Evolutionary conservation across 2,329 filamentous ascomycete species (phyloP), one percentile per base, ranked within the genome.

Genomic region (Epichloe baconii): DNA sequence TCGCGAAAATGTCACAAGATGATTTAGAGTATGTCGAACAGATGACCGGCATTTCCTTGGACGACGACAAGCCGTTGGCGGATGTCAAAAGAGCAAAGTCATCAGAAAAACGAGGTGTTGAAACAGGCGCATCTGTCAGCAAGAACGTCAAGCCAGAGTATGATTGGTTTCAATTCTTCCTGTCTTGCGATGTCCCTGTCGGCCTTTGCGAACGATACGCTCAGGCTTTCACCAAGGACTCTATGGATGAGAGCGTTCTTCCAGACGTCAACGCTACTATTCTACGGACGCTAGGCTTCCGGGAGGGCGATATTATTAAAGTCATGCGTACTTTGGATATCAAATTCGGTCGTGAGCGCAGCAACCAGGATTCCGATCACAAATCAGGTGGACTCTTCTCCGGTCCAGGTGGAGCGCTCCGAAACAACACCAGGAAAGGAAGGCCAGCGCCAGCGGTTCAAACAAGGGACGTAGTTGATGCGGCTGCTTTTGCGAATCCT

Each of bases 161-260:
- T 65, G 93, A 98, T 66, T 98, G 93, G 93, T 98, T 98, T 62
- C 89, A 96, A 64, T 97, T 98, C 71, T 98, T 98, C 75, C 72
- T 98, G 41, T 82, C 83, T 56, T 94, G 89, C 65, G 91, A 95
- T 45, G 88, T 97, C 59, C 85, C 89, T 44, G 87, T 91, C 47
- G 88, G 94, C 53, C 83, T 95, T 44, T 98, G 93, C 67, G 91
- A 97, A 68, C 80, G 93, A 50, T 98, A 98, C 63, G 84, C 90
- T 1, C 86, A 89, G 62, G 88, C 88, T 2, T 98, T 98, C 63
- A 68, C 80, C 46, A 84, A 84, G 62, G 93, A 98, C 63, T 93
- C 90, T 23, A 97, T 98, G 88, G 90, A 95, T 57, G 90, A 96
- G 66, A 90, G 87, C 55, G 83, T 95, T 40, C 70, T 97, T 53